A percentile compares a stretch with the other conserved stretches of the same genome.
Conservation (phyloP, 352 stramenopile species). For the Phytopythium montanum region DNA sequence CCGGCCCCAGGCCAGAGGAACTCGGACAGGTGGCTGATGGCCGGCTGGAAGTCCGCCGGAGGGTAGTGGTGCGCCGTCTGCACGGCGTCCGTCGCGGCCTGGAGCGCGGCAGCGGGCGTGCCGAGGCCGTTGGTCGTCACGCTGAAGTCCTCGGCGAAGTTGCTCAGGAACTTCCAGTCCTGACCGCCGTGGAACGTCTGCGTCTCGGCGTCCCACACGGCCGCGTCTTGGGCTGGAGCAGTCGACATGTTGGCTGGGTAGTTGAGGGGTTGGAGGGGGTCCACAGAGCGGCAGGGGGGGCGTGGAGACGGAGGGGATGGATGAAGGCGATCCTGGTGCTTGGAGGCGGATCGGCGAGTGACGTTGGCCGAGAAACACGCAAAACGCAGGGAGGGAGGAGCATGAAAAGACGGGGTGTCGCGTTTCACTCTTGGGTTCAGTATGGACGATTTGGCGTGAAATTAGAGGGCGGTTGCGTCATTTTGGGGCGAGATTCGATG, state of each 20-base stretch:
- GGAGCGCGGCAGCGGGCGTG: constrained; percentile 66
- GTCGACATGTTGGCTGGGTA: constrained; percentile 8
- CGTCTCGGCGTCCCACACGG: constrained; percentile 77
- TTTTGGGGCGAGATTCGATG: background rate
- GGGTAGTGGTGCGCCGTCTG: constrained; percentile 88
- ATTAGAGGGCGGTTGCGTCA: background rate
- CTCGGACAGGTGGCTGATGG: constrained; percentile 82
- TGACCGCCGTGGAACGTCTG: constrained; percentile 91
- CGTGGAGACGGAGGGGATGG: background rate
- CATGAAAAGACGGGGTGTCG: background rate
- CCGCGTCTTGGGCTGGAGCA: constrained; percentile 12
- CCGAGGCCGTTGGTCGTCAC: constrained; percentile 89
- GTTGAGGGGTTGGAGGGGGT: background rate
- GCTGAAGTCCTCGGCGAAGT: constrained; percentile 89
- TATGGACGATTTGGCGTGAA: background rate
- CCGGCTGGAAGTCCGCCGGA: constrained; percentile 87
- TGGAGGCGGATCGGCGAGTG: constrained; percentile 2
- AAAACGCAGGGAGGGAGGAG: constrained; percentile 1
- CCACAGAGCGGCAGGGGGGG: background rate
- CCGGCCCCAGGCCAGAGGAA: constrained; percentile 74
- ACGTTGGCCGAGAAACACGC: constrained; percentile 3
- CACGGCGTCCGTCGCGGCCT: constrained; percentile 65
- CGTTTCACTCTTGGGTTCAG: background rate
- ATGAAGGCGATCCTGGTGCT: background rate
- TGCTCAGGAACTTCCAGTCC: constrained; percentile 89